Evolutionary conservation across 208 protist genomes (phyloP).

Genomic region (Polymyxa betae): DNA sequence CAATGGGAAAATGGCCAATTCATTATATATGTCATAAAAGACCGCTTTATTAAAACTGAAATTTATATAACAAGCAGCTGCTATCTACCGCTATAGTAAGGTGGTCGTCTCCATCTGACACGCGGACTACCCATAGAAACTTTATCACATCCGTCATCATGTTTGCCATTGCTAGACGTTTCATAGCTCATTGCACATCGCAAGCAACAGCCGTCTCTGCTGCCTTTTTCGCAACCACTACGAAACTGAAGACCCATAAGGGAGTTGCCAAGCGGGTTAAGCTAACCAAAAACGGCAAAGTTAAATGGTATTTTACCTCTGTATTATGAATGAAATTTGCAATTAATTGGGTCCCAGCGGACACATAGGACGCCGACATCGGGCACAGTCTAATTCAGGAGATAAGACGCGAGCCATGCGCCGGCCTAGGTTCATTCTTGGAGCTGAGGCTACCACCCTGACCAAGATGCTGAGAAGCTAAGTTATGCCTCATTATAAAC

Average conservation of each 20-base stretch:
- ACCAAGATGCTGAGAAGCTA: background rate
- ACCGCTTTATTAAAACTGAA: no score
- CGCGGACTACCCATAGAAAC: no score
- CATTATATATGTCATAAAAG: no score
- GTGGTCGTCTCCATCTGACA: no score
- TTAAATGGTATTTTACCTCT: background rate
- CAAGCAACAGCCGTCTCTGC: background rate
- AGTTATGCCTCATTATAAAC: background rate
- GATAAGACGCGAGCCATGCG: background rate
- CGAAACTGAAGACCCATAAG: conserved; percentile 5
- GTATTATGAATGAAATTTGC: background rate
- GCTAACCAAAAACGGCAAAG: background rate
- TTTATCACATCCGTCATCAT: no score
- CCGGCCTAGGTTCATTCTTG: background rate
- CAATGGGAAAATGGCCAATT: no score
- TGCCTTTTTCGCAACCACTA: background rate
- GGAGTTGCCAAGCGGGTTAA: background rate
- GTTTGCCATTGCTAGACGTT: no score
- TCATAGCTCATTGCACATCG: background rate
- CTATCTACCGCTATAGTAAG: no score
- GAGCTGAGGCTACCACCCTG: background rate
- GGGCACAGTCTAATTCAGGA: background rate
- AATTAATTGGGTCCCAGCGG: background rate
- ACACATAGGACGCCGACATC: background rate
- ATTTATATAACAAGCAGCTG: no score